Evolutionary conservation across 108 stramenopile genomes (phyloP), one percentile per base, ranked within the genome.

Genomic region (Fragilariopsis cylindrus): DNA sequence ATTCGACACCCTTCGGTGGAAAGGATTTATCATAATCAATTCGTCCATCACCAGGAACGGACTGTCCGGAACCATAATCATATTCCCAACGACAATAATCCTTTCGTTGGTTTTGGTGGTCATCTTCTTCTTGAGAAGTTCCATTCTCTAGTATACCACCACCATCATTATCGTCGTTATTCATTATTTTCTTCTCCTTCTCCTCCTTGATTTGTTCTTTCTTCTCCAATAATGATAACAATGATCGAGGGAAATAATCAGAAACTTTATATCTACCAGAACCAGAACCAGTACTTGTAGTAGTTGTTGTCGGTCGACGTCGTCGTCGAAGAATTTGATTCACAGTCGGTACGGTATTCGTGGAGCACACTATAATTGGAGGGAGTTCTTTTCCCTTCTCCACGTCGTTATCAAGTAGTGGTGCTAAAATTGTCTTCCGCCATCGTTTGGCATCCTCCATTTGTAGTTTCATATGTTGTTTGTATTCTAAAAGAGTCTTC

Each of bases 1-100:
- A 69, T 3, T 41, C 39, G 3, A 40, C 41, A 15, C 72, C 48
- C 19, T 80, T 52, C 3, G 82, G 82, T 4, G 84, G 84, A 16
- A 85, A 85, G 2, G 82, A 71, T 30, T 81, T 81, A 53, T 83
- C 82, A n/a, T 63, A 85, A 54, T 85, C 82, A 9, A 85, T 85
- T n/a, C 84, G 55, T 3, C 84, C 84, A 60, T 85, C 84, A 2
- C 84, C 84, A n/a, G 82, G 79, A 1, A 85, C 84, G 19, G 63
- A 67, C 12, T 82, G 63, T 4, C 82, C 84, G 40, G 77, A 82
- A 12, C 74, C 58, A 48, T 85, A 85, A 57, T 85, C 84, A 47
- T 85, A 83, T 60, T 81, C 79, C 76, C 76, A 85, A 11, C 46
- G 46, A 78, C 83, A 47, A 45, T 39, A 12, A 72, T 43, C 44